phyloP scores from a whole-genome alignment of 352 stramenopile genomes.

The Phytophthora hybrid region DNA sequence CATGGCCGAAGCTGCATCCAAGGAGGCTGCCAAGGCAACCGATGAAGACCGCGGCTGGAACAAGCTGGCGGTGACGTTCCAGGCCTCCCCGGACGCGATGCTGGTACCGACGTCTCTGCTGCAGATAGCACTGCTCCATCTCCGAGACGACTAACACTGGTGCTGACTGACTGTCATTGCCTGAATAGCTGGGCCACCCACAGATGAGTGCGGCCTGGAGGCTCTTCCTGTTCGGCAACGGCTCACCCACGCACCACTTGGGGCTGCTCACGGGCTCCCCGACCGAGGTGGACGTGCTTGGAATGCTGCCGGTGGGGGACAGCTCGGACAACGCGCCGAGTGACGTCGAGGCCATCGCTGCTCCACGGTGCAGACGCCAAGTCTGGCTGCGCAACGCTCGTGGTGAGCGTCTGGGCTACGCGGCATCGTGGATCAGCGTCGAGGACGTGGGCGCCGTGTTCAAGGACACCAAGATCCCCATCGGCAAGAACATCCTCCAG shows the following conservation, averaged over 20 bases:
- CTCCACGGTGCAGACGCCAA: conserved; percentile 74
- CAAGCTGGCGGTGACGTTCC: conserved; percentile 45
- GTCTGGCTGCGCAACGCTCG: conserved; percentile 80
- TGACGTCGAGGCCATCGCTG: conserved; percentile 59
- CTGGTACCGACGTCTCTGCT: conserved; percentile 35
- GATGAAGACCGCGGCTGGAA: conserved; percentile 40
- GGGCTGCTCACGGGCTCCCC: conserved; percentile 73
- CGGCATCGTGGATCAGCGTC: conserved; percentile 79
- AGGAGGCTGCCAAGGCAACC: background rate
- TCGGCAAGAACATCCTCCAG: conserved; percentile 84
- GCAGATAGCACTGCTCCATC: background rate
- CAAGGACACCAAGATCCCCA: conserved; percentile 83
- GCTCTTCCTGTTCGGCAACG: conserved; percentile 87
- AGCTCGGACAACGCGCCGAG: conserved; percentile 51
- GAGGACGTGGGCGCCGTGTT: conserved; percentile 77
- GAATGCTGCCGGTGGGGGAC: conserved; percentile 57
- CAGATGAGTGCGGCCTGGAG: conserved; percentile 79
- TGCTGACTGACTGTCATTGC: conserved; percentile 1
- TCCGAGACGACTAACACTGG: background rate
- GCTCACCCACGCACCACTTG: conserved; percentile 85
- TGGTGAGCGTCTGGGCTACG: conserved; percentile 82
- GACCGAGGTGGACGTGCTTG: conserved; percentile 86
- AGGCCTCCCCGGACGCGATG: conserved; percentile 52
- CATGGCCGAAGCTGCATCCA: conserved; percentile 11
- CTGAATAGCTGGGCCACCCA: conserved; percentile 55